phyloP scores from a whole-genome alignment of 805 yeast species.

The Saccharomycopsis fermentans region DNA sequence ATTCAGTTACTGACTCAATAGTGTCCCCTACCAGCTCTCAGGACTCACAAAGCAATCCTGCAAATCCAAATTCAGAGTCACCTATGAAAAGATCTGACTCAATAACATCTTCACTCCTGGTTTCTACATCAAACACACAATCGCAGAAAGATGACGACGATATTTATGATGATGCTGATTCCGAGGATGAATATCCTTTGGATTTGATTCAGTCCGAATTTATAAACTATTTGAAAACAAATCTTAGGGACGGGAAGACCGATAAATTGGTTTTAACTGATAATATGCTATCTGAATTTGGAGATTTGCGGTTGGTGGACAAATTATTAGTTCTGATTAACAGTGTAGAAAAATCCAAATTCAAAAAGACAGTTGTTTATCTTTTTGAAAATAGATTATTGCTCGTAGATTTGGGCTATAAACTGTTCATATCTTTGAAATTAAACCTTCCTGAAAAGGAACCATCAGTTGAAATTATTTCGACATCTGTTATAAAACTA shows the following conservation, averaged over 20 bases:
- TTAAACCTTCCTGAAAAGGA: slow-evolving; percentile 3
- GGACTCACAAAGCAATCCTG: not conserved
- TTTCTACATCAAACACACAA: slow-evolving; percentile 10
- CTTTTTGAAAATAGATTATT: slow-evolving; percentile 11
- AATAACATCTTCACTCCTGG: slow-evolving; percentile 2
- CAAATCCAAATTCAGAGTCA: not conserved
- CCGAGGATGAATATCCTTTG: not conserved
- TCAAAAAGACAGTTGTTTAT: slow-evolving; percentile 5
- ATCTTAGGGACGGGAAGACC: not conserved
- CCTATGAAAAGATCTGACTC: slow-evolving; percentile 9
- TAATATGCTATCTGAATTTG: slow-evolving; percentile 4
- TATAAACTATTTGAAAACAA: slow-evolving; percentile 2
- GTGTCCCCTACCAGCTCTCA: not conserved
- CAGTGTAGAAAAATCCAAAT: slow-evolving; percentile 2
- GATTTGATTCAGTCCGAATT: slow-evolving; percentile 3
- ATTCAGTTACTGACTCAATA: not conserved
- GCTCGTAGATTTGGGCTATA: slow-evolving; percentile 6
- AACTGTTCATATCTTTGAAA: slow-evolving; percentile 6
- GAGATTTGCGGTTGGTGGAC: slow-evolving; percentile 16
- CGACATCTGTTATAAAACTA: slow-evolving; percentile 13
- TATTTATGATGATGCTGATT: not conserved
- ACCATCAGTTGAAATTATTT: slow-evolving; percentile 14
- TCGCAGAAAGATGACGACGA: slow-evolving; percentile 4
- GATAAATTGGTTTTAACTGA: slow-evolving; percentile 4
- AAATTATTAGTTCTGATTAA: slow-evolving; percentile 6